phyloP scores from a whole-genome alignment of 2,329 filamentous ascomycete genomes.

The Venturia carpophila region DNA sequence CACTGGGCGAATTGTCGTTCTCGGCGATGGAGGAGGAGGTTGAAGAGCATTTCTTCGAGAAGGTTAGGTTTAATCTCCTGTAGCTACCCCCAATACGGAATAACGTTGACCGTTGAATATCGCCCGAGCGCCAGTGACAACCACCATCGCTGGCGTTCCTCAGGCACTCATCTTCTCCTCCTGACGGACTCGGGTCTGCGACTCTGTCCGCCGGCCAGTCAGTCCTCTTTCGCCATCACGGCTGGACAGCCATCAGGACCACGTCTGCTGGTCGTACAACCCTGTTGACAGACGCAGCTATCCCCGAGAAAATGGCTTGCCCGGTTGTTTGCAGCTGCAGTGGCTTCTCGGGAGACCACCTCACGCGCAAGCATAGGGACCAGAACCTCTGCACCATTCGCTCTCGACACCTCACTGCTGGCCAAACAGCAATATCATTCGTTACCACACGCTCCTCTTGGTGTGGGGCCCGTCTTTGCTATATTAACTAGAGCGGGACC shows the following conservation, averaged over 20 bases:
- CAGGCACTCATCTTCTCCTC: neutral
- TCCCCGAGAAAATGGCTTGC: neutral
- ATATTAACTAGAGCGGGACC: conserved; percentile 12
- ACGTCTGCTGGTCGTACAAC: neutral
- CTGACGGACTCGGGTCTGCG: neutral
- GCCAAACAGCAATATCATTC: neutral
- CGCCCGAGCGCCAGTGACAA: neutral
- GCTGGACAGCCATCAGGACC: neutral
- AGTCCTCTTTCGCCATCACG: neutral
- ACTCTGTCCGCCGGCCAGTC: too few relatives aligned
- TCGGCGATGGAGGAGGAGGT: conserved; percentile 3
- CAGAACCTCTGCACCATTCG: neutral
- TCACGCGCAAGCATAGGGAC: neutral
- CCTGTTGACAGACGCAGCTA: neutral
- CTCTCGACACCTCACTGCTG: neutral
- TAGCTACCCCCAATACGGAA: neutral
- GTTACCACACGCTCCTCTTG: neutral
- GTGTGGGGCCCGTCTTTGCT: neutral
- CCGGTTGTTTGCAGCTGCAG: neutral
- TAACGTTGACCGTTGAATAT: neutral
- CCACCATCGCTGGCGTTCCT: neutral
- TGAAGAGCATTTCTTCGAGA: conserved; percentile 3
- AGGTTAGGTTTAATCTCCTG: conserved; percentile 1
- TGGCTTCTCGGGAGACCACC: neutral
- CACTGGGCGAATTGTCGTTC: neutral